phyloP scores from a whole-genome alignment of 1,139 yeast species.

The Candida albicans region DNA sequence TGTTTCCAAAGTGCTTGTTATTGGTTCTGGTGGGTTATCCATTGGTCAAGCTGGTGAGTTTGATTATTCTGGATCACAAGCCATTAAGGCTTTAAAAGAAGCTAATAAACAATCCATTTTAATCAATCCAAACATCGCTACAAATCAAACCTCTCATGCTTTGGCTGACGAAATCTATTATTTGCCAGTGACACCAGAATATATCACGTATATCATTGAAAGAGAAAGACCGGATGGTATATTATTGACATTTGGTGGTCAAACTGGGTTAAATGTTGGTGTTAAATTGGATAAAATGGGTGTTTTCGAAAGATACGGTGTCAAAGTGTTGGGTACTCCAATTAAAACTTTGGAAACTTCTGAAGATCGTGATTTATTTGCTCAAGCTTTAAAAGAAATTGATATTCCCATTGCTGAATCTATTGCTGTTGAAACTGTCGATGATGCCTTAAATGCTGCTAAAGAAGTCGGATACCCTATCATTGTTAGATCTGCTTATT shows the following conservation, averaged over 20 bases:
- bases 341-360: slow-evolving; percentile 92
- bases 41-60: slow-evolving; percentile 99
- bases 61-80: slow-evolving; percentile 97
- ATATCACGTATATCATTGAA: slow-evolving; percentile 89
- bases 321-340: slow-evolving; percentile 96
- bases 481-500: slow-evolving; percentile 96
- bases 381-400: slow-evolving; percentile 91
- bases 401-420: slow-evolving; percentile 96
- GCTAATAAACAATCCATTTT: slow-evolving; percentile 82
- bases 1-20: slow-evolving; percentile 90
- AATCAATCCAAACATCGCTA: slow-evolving; percentile 96
- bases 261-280: slow-evolving; percentile 95
- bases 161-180: slow-evolving; percentile 94
- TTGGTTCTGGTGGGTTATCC: slow-evolving; percentile 98
- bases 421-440: slow-evolving; percentile 89
- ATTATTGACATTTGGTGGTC: slow-evolving; percentile 95
- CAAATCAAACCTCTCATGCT: slow-evolving; percentile 96
- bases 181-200: slow-evolving; percentile 95
- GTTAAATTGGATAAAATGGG: slow-evolving; percentile 80
- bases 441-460: slow-evolving; percentile 90
- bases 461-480: slow-evolving; percentile 88
- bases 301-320: slow-evolving; percentile 83
- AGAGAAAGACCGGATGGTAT: slow-evolving; percentile 97
- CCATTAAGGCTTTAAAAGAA: slow-evolving; percentile 92
- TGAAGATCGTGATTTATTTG: slow-evolving; percentile 95